These are phyloP conservation scores for Pythium sukuiense DNA, from an alignment of 352 stramenopile genomes.

Conservation along the genomic window DNA sequence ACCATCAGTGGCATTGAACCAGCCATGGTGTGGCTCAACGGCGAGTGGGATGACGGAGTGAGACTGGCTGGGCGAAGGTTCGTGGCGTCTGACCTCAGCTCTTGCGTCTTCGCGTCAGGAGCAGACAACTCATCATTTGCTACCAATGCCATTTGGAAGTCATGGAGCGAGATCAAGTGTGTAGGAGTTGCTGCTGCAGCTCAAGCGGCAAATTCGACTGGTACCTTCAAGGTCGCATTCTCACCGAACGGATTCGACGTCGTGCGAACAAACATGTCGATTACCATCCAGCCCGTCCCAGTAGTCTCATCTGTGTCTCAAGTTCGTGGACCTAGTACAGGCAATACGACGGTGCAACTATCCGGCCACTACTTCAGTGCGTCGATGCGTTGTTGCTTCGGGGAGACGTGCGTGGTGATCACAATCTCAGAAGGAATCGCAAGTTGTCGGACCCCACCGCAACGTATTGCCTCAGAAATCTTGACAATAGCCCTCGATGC, in stretches of 20 bases:
- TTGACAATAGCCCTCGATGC: conserved; percentile 3
- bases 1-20: conserved; percentile 3
- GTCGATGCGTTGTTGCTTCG: conserved; percentile 53
- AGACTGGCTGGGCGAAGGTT: conserved; percentile 15
- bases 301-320: conserved; percentile 28
- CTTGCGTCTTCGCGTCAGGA: conserved; percentile 9
- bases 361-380: conserved; percentile 25
- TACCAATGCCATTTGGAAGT: conserved; percentile 13
- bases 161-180: conserved; percentile 31
- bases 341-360: conserved; percentile 34
- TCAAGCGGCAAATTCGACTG: not conserved
- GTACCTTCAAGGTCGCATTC: conserved; percentile 6
- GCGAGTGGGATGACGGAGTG: not conserved
- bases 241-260: conserved; percentile 12
- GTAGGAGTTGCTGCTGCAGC: not conserved
- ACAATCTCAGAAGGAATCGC: not conserved
- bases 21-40: not conserved
- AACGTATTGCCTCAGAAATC: not conserved
- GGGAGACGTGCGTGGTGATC: conserved; percentile 29
- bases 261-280: not conserved
- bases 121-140: not conserved
- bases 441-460: conserved; percentile 8
- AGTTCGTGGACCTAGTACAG: conserved; percentile 17
- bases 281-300: conserved; percentile 13
- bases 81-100: not conserved